These are phyloP conservation scores for Acidomyces sp. DNA, from an alignment of 495 filamentous ascomycete species.

Conservation along the genomic window DNA sequence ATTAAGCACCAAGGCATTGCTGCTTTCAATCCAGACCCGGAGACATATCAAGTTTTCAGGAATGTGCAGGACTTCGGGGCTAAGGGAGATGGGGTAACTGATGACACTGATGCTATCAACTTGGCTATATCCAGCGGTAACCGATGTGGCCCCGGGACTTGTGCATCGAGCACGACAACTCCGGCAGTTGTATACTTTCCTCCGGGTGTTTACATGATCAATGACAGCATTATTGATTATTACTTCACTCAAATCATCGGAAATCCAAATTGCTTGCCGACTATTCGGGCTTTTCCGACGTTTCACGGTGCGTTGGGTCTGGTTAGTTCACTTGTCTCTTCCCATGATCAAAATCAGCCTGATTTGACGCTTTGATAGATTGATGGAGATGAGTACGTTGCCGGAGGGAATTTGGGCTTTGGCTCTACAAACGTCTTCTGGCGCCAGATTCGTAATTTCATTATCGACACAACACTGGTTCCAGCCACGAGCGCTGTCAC, in stretches of 20 bases:
- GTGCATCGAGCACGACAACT: constrained; percentile 32
- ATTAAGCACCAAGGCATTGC: constrained; percentile 28
- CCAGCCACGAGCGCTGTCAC: constrained; percentile 38
- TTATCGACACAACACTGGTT: constrained; percentile 58
- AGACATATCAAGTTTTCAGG: constrained; percentile 41
- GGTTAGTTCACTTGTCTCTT: too few species aligned
- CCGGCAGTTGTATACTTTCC: constrained; percentile 48
- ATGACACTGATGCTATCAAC: constrained; percentile 42
- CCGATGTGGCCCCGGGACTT: constrained; percentile 24
- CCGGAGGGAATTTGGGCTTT: constrained; percentile 16
- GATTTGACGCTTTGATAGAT: too few species aligned
- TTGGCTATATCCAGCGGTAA: constrained; percentile 25
- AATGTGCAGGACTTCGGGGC: constrained; percentile 44
- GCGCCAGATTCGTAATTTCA: constrained; percentile 63
- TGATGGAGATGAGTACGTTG: constrained; percentile 31
- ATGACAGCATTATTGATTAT: constrained; percentile 26
- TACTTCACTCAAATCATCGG: constrained; percentile 30
- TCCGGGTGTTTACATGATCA: constrained; percentile 35
- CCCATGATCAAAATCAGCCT: too few species aligned
- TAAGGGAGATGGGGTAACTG: constrained; percentile 36
- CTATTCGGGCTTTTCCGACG: constrained; percentile 48
- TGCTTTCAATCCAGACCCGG: constrained; percentile 23
- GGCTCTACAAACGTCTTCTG: constrained; percentile 62
- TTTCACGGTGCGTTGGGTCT: constrained; percentile 42
- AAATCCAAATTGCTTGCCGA: constrained; percentile 49